phyloP scores from a whole-genome alignment of 345 rosid genomes.

The Jatropha curcas region DNA sequence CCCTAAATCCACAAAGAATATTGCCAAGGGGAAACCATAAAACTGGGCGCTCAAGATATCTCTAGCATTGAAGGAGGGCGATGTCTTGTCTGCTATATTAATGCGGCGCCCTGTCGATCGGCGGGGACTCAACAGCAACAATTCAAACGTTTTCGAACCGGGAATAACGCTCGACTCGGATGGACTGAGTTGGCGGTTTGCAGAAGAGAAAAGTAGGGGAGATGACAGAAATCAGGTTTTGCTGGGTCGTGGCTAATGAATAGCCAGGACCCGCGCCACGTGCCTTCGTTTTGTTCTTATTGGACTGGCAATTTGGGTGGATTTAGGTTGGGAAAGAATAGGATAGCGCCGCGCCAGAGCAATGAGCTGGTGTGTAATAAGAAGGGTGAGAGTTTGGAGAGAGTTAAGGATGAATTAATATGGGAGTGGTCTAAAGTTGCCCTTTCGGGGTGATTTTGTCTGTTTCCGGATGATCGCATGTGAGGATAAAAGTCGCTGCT shows the following conservation, averaged over 20 bases:
- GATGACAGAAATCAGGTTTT: conserved; percentile 44
- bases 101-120: too few relatives aligned
- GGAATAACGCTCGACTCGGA: conserved; percentile 60
- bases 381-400: conserved; percentile 68
- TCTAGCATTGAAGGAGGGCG: too few relatives aligned
- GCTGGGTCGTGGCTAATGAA: conserved; percentile 72
- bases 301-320: conserved; percentile 11
- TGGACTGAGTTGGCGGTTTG: conserved; percentile 7
- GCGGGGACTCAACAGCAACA: conserved; percentile 81
- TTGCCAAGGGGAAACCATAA: conserved; percentile 70
- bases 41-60: conserved; percentile 63
- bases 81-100: too few relatives aligned
- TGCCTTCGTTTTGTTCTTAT: conserved; percentile 70
- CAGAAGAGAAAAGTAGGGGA: conserved; percentile 50
- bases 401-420: conserved; percentile 68
- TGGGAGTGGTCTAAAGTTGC: conserved; percentile 63
- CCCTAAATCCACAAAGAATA: conserved; percentile 73
- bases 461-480: conserved; percentile 47
- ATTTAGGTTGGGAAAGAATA: conserved; percentile 68
- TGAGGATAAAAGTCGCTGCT: conserved; percentile 57
- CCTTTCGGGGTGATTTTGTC: conserved; percentile 94
- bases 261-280: conserved; percentile 87
- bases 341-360: conserved; percentile 96
- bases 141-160: conserved; percentile 93
- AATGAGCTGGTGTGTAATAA: conserved; percentile 93